Evolutionary conservation across 2,329 filamentous ascomycete species (phyloP).

Genomic region (Niveomyces coronatus): DNA sequence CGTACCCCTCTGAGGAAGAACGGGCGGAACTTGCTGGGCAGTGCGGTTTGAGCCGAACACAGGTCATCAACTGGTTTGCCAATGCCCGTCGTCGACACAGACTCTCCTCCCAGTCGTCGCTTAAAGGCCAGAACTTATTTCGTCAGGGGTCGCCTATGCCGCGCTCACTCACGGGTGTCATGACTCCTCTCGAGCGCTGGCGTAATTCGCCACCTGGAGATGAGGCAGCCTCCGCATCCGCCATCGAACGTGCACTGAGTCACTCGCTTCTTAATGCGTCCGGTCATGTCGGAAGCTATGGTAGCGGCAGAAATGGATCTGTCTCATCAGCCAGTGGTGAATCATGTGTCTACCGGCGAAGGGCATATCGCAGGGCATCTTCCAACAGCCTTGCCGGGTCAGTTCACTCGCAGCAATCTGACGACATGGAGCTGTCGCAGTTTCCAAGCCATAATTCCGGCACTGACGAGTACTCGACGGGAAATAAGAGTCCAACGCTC

Average conservation of each 20-base stretch:
- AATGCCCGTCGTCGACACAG: slow-evolving; percentile 39
- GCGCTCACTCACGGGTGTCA: slow-evolving; percentile 19
- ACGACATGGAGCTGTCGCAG: background rate
- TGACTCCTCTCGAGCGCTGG: slow-evolving; percentile 38
- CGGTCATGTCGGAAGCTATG: slow-evolving; percentile 13
- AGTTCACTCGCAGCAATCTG: slow-evolving; percentile 10
- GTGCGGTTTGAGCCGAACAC: slow-evolving; percentile 34
- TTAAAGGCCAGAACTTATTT: slow-evolving; percentile 18
- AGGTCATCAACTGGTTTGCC: slow-evolving; percentile 40
- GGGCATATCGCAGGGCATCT: slow-evolving; percentile 13
- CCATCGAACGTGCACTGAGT: slow-evolving; percentile 26
- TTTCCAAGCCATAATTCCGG: slow-evolving; percentile 10
- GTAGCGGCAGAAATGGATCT: slow-evolving; percentile 18
- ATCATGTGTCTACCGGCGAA: slow-evolving; percentile 15
- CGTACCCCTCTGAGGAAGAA: slow-evolving; percentile 38
- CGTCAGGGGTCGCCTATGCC: slow-evolving; percentile 34
- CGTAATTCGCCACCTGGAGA: slow-evolving; percentile 32
- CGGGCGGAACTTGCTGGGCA: slow-evolving; percentile 28
- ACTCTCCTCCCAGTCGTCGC: slow-evolving; percentile 20
- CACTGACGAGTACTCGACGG: slow-evolving; percentile 4
- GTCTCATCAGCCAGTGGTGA: slow-evolving; percentile 22
- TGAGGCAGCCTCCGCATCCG: slow-evolving; percentile 29
- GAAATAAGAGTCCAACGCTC: background rate
- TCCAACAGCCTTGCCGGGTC: slow-evolving; percentile 12
- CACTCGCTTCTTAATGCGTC: slow-evolving; percentile 1